Conservation (phyloP, 495 filamentous ascomycete species). For the Hypoxylon crocopeplum region DNA sequence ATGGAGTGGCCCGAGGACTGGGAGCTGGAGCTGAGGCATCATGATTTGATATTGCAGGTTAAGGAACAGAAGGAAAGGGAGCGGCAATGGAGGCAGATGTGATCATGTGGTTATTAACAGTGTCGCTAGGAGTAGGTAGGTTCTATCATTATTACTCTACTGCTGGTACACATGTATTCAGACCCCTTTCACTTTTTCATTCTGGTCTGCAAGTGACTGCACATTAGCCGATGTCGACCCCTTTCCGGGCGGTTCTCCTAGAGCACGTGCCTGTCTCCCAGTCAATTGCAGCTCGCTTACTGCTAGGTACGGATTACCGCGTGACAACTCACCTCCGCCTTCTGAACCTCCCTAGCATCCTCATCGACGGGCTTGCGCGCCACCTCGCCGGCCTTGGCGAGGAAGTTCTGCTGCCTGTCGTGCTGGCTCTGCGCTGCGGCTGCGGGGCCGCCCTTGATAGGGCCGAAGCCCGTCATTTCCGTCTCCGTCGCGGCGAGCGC, state of each 20-base stretch:
- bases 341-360: constrained; percentile 40
- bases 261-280: constrained; percentile 30
- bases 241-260: constrained; percentile 34
- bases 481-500: constrained; percentile 33
- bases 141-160: too few species aligned
- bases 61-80: neutral
- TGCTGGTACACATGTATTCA: too few species aligned
- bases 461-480: constrained; percentile 36
- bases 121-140: too few species aligned
- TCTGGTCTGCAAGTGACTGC: constrained; percentile 43
- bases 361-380: constrained; percentile 39
- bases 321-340: constrained; percentile 37
- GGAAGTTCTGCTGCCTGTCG: constrained; percentile 42
- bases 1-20: constrained; percentile 9
- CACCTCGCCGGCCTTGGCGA: constrained; percentile 38
- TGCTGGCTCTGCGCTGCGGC: constrained; percentile 41
- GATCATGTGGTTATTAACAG: neutral
- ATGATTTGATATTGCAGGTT: neutral
- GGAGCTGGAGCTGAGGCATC: neutral
- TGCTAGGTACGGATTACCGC: neutral
- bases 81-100: neutral
- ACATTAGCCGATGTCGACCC: constrained; percentile 39
- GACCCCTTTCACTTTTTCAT: too few species aligned
- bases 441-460: constrained; percentile 38
- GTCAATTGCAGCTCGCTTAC: neutral